Conservation (phyloP, 2,329 filamentous ascomycete species). For the Daldinia eschscholtzii region DNA sequence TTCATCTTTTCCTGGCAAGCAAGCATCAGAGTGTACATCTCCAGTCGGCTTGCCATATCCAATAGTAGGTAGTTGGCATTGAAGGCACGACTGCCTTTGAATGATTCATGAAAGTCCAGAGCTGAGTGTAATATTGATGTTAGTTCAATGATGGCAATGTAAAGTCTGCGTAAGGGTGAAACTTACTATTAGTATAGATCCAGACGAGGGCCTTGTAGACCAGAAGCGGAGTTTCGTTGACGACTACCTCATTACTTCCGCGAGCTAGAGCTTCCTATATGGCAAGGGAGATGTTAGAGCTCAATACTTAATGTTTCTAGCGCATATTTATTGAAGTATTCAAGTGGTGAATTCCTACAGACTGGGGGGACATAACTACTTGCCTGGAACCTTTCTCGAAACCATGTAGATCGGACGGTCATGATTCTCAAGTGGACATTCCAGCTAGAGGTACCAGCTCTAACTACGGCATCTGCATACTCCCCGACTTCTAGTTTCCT, state of each 20-base stretch:
- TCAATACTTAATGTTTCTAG: background rate
- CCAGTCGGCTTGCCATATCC: background rate
- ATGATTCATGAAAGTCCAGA: background rate
- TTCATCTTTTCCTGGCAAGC: background rate
- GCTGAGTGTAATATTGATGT: background rate
- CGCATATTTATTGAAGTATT: background rate
- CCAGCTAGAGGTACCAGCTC: background rate
- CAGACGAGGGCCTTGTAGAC: conserved; percentile 3
- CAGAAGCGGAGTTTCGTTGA: background rate
- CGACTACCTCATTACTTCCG: background rate
- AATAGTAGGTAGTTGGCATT: background rate
- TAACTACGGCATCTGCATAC: background rate
- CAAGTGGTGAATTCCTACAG: no score
- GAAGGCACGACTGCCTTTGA: background rate
- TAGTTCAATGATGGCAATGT: background rate
- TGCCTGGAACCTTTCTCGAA: background rate
- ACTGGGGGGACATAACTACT: background rate
- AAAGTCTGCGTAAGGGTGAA: background rate
- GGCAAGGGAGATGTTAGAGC: background rate
- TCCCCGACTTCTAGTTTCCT: background rate
- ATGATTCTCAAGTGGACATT: background rate
- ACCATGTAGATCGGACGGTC: background rate
- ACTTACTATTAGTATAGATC: background rate
- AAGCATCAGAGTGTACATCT: background rate
- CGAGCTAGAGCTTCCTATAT: background rate